Conservation (phyloP, 345 rosid species). For the Capsella bursapastoris region DNA sequence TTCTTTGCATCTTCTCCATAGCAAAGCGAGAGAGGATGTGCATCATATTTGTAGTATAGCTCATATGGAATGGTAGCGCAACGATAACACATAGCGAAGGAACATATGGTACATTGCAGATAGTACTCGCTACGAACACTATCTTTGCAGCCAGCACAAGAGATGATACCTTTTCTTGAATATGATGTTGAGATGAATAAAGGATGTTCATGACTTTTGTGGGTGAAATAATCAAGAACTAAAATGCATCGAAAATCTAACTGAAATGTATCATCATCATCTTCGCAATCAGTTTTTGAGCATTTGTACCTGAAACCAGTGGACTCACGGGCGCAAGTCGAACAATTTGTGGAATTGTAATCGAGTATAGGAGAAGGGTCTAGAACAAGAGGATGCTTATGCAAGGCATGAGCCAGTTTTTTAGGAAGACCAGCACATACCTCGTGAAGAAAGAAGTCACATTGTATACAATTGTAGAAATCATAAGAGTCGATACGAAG, state of each 20-base stretch:
- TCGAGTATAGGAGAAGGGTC: not conserved
- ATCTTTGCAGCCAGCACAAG: not conserved
- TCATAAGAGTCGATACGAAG: not conserved
- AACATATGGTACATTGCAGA: conserved; percentile 14
- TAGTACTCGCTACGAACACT: not conserved
- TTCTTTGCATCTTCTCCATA: not conserved
- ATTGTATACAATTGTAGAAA: conserved; percentile 20
- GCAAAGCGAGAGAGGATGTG: not conserved
- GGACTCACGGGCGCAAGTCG: not conserved
- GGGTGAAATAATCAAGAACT: conserved; percentile 18
- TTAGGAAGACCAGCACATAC: conserved; percentile 51
- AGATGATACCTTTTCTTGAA: not conserved
- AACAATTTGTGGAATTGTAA: not conserved
- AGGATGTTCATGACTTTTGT: conserved; percentile 22
- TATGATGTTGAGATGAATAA: conserved; percentile 5
- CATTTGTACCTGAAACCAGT: not conserved
- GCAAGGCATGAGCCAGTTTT: conserved; percentile 40
- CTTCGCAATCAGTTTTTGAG: not conserved
- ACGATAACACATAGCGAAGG: not conserved
- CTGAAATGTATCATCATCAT: not conserved
- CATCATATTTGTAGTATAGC: not conserved
- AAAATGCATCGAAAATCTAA: conserved; percentile 3
- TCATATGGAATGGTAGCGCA: conserved; percentile 7
- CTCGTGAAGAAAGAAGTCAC: conserved; percentile 32
- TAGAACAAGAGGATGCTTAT: conserved; percentile 8